Percentiles rank a stretch among this genome's conserved stretches.
Evolutionary conservation across 805 yeast genomes (phyloP).

Genomic region (Priceomyces medius): DNA sequence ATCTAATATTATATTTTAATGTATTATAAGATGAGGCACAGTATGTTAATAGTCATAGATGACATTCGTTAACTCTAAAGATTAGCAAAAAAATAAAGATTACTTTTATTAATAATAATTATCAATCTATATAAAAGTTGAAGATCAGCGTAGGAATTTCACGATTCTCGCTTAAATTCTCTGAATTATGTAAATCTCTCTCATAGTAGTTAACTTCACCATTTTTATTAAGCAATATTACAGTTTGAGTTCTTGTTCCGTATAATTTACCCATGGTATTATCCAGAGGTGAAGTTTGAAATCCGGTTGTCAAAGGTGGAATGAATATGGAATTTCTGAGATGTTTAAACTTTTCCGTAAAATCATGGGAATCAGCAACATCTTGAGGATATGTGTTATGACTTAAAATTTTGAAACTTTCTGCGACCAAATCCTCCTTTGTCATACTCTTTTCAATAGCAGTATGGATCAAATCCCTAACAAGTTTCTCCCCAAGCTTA

Average conservation of each 20-base stretch:
- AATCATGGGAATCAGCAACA: slow-evolving; percentile 10
- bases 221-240: slow-evolving; percentile 56
- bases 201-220: slow-evolving; percentile 61
- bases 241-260: slow-evolving; percentile 88
- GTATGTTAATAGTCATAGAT: no score
- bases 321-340: slow-evolving; percentile 65
- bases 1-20: no score
- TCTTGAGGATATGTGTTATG: slow-evolving; percentile 33
- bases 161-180: slow-evolving; percentile 15
- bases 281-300: slow-evolving; percentile 12
- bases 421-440: slow-evolving; percentile 45
- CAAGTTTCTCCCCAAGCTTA: slow-evolving; percentile 40
- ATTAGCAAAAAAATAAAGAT: no score
- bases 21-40: no score
- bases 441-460: slow-evolving; percentile 14
- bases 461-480: slow-evolving; percentile 20
- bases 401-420: slow-evolving; percentile 57
- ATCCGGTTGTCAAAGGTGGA: slow-evolving; percentile 54
- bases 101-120: no score
- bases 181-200: slow-evolving; percentile 53
- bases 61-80: no score
- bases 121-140: slow-evolving; percentile 1
- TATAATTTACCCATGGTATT: slow-evolving; percentile 53
- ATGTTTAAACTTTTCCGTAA: slow-evolving; percentile 30
- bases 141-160: neutral